Conservation (phyloP, 257 asterid genomes). For the Gentiana straminea region DNA sequence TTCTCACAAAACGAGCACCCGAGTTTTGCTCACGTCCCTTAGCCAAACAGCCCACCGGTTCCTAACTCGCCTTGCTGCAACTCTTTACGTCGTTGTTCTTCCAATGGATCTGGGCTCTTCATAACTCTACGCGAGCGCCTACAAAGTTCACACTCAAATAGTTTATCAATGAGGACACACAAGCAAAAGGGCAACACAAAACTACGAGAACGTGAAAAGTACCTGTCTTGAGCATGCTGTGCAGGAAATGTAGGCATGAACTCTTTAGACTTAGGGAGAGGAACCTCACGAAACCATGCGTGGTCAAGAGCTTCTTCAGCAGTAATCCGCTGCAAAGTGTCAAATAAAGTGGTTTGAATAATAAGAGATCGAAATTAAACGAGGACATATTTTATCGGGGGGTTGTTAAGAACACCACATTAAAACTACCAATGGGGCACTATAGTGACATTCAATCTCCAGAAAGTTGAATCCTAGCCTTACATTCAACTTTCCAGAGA, state of each 20-base stretch:
- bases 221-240: constrained; percentile 82
- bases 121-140: constrained; percentile 54
- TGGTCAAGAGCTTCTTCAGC: constrained; percentile 73
- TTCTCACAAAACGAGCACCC: constrained; percentile 16
- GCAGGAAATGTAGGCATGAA: constrained; percentile 87
- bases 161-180: not conserved
- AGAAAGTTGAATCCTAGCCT: no score
- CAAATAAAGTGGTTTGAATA: not conserved
- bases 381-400: no score
- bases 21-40: constrained; percentile 28
- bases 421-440: no score
- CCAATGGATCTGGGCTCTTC: constrained; percentile 82
- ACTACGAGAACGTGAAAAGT: not conserved
- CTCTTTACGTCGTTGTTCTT: constrained; percentile 62
- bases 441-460: no score
- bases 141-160: constrained; percentile 2
- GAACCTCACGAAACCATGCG: constrained; percentile 78
- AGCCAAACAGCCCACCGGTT: constrained; percentile 68
- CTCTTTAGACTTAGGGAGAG: constrained; percentile 74
- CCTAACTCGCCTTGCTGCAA: constrained; percentile 52
- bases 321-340: constrained; percentile 47
- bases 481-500: no score
- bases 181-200: not conserved
- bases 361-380: no score
- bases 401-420: no score